These are phyloP conservation scores for Comarum palustre DNA, from an alignment of 306 rosid species.

Conservation along the genomic window DNA sequence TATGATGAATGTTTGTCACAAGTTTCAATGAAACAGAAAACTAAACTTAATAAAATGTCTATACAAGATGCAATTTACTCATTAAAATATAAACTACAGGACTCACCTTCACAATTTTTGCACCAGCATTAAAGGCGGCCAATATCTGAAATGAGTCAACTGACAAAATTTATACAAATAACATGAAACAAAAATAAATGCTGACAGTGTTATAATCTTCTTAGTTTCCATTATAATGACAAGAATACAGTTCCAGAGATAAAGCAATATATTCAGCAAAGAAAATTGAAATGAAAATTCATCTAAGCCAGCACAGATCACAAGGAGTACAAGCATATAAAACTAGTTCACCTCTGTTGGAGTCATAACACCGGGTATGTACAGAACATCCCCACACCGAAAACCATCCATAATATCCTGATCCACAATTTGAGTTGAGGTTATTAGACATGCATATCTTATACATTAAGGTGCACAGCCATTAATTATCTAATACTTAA, in stretches of 20 bases:
- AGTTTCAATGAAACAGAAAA: not conserved
- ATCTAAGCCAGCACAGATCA: conserved; percentile 1
- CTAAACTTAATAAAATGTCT: not conserved
- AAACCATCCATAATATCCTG: conserved; percentile 64
- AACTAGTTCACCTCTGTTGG: conserved; percentile 83
- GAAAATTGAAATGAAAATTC: conserved; percentile 1
- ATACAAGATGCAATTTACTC: conserved; percentile 2
- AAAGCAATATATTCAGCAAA: conserved; percentile 15
- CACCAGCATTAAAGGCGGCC: conserved; percentile 64
- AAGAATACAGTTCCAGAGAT: not conserved
- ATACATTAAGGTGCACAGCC: conserved; percentile 4
- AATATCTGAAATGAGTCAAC: conserved; percentile 45
- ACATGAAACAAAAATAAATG: not conserved
- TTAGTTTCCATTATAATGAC: conserved; percentile 1
- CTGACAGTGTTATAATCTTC: not conserved
- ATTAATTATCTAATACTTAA: conserved; percentile 1
- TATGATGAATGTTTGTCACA: not conserved
- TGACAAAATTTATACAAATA: conserved; percentile 1
- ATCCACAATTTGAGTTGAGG: conserved; percentile 4
- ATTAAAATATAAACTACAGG: conserved; percentile 14
- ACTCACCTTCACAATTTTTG: conserved; percentile 77
- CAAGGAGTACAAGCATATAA: not conserved
- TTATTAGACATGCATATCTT: not conserved
- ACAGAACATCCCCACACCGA: conserved; percentile 47
- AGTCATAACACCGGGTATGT: conserved; percentile 90